Base-by-base conservation (phyloP, 208 protist genomes). In the Hexamita inflata region DNA sequence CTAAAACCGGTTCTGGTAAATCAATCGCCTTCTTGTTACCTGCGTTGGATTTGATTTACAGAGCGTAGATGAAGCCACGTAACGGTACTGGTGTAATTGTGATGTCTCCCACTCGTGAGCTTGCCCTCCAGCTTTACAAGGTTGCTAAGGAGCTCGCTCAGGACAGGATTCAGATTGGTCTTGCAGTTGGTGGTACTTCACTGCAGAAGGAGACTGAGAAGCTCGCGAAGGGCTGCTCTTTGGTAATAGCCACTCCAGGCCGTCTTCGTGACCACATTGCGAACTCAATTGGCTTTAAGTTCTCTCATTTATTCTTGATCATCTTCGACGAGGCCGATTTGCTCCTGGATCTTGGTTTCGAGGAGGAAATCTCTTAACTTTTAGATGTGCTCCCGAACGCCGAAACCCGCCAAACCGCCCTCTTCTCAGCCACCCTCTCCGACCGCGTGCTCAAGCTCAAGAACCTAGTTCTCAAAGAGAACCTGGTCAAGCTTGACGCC, bases 391-490 rank as follows among this genome's bases (percentile, higher is more conserved):
- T 70, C n/a, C 64, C 64, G 35, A 34, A 4, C 32, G 19, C 9
- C 11, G 7, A 70, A n/a, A 32, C n/a, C 2, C 2, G 64, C 7
- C 15, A 40, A n/a, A 38, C 38, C 7, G 11, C 19, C 35, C 38
- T 70, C 35, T 70, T 70, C n/a, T 42, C 30, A 45, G 64, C 96
- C 74, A 99, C 96, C 58, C 89, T 98, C 82, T 94, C 96, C n/a
- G 83, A 88, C 39, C 92, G 98, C 24, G 91, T 98, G 42, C 87
- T 98, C 38, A 89, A 96, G 76, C 88, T 99, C 65, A 98, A 94
- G 35, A 90, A 88, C 11, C 2, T 11, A 57, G 32, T 70, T 49
- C 4, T 45, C 7, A 61, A 75, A 59, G 70, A 75, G 2, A 61
- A 29, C 39, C 35, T 68, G 9, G n/a, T 58, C 15, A n/a, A 58